phyloP scores from a whole-genome alignment of 2,329 filamentous ascomycete genomes.

The Ambrosiella cleistominuta region DNA sequence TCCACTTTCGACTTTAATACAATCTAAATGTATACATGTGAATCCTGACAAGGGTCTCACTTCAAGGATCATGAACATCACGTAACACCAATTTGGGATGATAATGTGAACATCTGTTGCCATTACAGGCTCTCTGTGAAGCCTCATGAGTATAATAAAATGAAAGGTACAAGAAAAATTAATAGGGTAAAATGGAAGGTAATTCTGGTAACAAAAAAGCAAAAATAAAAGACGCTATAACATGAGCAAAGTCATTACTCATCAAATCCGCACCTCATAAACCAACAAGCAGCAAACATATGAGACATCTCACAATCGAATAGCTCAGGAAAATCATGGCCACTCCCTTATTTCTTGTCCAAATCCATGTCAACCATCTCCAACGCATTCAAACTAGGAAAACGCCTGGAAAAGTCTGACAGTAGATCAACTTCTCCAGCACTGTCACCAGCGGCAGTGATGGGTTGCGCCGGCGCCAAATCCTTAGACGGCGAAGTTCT shows the following conservation, averaged over 20 bases:
- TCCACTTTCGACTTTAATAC: conserved; percentile 4
- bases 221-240: background rate
- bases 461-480: conserved; percentile 27
- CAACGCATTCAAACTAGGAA: conserved; percentile 66
- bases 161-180: background rate
- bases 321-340: background rate
- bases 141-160: background rate
- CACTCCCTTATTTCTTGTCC: conserved; percentile 15
- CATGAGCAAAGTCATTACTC: conserved; percentile 2
- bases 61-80: too few species aligned
- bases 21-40: background rate
- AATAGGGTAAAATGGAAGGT: background rate
- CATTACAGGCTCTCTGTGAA: background rate
- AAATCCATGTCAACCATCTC: conserved; percentile 71
- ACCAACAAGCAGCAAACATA: background rate
- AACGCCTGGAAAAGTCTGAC: conserved; percentile 61
- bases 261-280: background rate
- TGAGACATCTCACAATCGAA: background rate
- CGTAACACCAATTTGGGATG: background rate
- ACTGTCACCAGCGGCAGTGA: conserved; percentile 29
- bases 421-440: conserved; percentile 43
- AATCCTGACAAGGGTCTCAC: background rate
- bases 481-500: conserved; percentile 13
- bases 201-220: background rate
- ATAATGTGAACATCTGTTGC: background rate